A percentile compares a stretch with the other conserved stretches of the same genome.
Evolutionary conservation across 1,284 basidiomycete genomes (phyloP).

Genomic region (Malassezia vespertilionis): DNA sequence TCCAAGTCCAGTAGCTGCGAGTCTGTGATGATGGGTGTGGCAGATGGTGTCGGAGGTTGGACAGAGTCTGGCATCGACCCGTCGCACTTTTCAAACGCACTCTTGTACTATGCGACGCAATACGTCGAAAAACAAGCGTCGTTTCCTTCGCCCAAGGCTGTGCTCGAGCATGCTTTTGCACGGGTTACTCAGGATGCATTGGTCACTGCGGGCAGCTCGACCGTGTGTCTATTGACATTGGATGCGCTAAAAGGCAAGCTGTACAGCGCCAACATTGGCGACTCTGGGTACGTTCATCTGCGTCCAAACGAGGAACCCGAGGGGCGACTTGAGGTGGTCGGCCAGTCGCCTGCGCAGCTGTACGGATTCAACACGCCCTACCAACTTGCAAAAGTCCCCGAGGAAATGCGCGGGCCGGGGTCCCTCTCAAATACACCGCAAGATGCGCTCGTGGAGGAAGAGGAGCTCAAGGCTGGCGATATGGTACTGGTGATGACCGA

Average conservation of each 20-base stretch:
- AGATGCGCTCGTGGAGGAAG: conserved; percentile 29
- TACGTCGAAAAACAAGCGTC: conserved; percentile 4
- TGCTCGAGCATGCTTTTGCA: conserved; percentile 62
- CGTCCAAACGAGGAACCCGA: conserved; percentile 24
- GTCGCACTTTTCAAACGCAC: conserved; percentile 59
- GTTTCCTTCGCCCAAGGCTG: conserved; percentile 50
- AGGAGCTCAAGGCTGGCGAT: conserved; percentile 31
- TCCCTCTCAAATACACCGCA: conserved; percentile 31
- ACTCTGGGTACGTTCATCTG: conserved; percentile 71
- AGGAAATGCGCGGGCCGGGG: conserved; percentile 23
- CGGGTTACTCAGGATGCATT: conserved; percentile 60
- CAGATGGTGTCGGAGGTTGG: conserved; percentile 64
- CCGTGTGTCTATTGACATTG: conserved; percentile 66
- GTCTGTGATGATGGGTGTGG: conserved; percentile 65
- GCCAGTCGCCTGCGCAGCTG: conserved; percentile 33
- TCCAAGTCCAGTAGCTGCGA: conserved; percentile 56
- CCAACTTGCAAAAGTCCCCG: conserved; percentile 44
- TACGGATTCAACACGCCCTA: conserved; percentile 43
- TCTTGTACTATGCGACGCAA: conserved; percentile 55
- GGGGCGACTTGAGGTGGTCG: conserved; percentile 33
- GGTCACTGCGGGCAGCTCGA: conserved; percentile 72
- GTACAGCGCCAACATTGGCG: conserved; percentile 76
- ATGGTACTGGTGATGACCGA: conserved; percentile 58
- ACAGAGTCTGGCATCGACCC: conserved; percentile 69
- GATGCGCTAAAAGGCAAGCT: conserved; percentile 65